A percentile compares a stretch with the other conserved stretches of the same genome.
Evolutionary conservation across 768 basidiomycete species (phyloP).

Genomic region (Amanita polypyramis): DNA sequence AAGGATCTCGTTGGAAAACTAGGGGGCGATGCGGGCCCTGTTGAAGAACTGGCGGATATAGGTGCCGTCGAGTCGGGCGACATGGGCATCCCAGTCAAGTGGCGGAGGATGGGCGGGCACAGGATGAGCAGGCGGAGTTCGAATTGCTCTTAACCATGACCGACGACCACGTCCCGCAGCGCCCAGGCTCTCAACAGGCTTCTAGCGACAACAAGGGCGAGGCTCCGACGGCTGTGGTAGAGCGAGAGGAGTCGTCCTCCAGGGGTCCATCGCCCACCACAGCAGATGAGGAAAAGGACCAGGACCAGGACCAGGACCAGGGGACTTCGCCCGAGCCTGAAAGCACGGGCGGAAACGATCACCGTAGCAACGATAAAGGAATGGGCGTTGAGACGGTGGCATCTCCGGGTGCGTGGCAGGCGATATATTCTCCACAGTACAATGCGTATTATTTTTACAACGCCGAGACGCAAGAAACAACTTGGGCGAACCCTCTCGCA

Average conservation of each 20-base stretch:
- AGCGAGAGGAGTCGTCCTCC: background rate
- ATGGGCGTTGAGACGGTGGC: slow-evolving; percentile 7
- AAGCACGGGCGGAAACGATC: background rate
- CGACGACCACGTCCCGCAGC: background rate
- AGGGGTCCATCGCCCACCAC: background rate
- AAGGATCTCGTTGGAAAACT: background rate
- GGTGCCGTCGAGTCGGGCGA: background rate
- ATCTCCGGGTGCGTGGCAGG: slow-evolving; percentile 51
- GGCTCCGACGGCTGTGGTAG: background rate
- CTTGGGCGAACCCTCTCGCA: slow-evolving; percentile 72
- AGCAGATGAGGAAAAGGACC: background rate
- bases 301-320: background rate
- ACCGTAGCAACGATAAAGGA: background rate
- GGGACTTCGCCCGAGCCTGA: background rate
- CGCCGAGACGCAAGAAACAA: slow-evolving; percentile 63
- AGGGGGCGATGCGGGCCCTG: too few relatives aligned
- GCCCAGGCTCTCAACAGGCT: background rate
- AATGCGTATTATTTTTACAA: slow-evolving; percentile 86
- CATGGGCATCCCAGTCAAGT: background rate
- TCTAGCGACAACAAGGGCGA: background rate
- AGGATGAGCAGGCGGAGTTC: slow-evolving; percentile 10
- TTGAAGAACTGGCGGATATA: too few relatives aligned
- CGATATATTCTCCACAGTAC: slow-evolving; percentile 67
- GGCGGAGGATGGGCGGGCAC: slow-evolving; percentile 1
- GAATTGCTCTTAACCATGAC: slow-evolving; percentile 7